Evolutionary conservation across 305 asterid species (phyloP), one percentile per base, ranked within the genome.

Genomic region (Fraxinus platypoda): DNA sequence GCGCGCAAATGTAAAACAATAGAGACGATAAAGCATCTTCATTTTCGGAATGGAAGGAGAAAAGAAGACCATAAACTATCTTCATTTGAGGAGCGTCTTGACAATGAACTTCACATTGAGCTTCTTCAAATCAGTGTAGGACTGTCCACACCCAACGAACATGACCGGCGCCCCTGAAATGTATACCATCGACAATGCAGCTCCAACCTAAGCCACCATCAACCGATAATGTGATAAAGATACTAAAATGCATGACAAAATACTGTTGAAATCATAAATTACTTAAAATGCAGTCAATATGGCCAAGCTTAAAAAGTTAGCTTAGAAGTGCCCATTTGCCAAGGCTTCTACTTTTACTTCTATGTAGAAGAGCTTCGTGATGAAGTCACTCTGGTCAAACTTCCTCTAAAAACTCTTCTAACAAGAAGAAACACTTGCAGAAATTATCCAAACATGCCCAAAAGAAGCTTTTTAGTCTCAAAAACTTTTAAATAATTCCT

Each of bases 111-210:
- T 95, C 13, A 91, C 95, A 37, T 95, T 92, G 17, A 95, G 97
- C 96, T 95, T 93, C 95, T 92, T 95, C 91, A 95, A 80, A 83
- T 93, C 98, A 0, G 95, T 92, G 49, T 93, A 93, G 0, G 98
- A 93, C 91, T 93, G 98, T 74, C 98, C 98, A 74, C 98, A 95
- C 26, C 98, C 98, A 62, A 95, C 97, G 59, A 95, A 95, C 97
- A 95, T 95, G 72, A 95, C 97, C 0, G 99, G 99, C 9, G 99
- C 87, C 41, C 99, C 97, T 9, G 99, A 95, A 19, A 91, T 86
- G 87, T 95, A 95, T 25, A 95, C 99, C 99, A 95, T 95, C 0
- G 99, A 95, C 11, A 95, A 82, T 8, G 98, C 99, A 78, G 99
- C 99, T 85, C 99, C 99, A 26, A 95, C 99, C 98, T 95, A 82